phyloP scores from a whole-genome alignment of 2,329 filamentous ascomycete genomes.

The Pseudogymnoascus sp. region DNA sequence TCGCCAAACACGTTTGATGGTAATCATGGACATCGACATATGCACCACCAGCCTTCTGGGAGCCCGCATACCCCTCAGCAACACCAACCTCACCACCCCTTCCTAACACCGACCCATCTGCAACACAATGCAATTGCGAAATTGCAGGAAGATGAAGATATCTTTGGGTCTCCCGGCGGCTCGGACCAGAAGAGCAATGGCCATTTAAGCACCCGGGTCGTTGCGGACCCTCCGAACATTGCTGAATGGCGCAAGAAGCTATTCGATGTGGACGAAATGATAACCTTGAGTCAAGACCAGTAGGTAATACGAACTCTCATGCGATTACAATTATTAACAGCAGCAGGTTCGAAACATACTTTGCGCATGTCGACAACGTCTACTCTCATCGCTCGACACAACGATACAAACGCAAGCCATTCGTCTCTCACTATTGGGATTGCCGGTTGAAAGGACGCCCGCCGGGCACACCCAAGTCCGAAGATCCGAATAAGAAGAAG shows the following conservation, averaged over 20 bases:
- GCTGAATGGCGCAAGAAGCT: conserved; percentile 64
- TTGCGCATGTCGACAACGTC: conserved; percentile 77
- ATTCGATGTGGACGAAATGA: conserved; percentile 68
- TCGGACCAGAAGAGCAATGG: conserved; percentile 41
- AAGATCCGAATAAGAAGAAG: conserved; percentile 77
- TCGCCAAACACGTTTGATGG: conserved; percentile 32
- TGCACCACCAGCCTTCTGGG: conserved; percentile 27
- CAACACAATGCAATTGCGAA: conserved; percentile 32
- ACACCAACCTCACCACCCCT: conserved; percentile 37
- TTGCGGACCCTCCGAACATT: conserved; percentile 62
- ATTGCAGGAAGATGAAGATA: conserved; percentile 35
- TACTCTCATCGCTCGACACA: conserved; percentile 81
- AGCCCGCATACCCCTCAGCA: conserved; percentile 34
- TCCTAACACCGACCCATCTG: conserved; percentile 35
- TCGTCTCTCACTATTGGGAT: conserved; percentile 79
- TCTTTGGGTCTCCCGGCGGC: conserved; percentile 32
- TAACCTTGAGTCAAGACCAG: conserved; percentile 69
- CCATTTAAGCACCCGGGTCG: conserved; percentile 50
- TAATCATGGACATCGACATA: conserved; percentile 28
- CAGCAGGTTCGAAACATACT: conserved; percentile 68
- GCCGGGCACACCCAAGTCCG: conserved; percentile 71
- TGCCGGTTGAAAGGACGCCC: conserved; percentile 75
- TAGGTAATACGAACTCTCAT: conserved; percentile 36
- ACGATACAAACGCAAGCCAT: conserved; percentile 74
- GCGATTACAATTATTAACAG: conserved; percentile 15